Base-by-base conservation (phyloP, 306 rosid genomes). In the Quercus aquifolioides region DNA sequence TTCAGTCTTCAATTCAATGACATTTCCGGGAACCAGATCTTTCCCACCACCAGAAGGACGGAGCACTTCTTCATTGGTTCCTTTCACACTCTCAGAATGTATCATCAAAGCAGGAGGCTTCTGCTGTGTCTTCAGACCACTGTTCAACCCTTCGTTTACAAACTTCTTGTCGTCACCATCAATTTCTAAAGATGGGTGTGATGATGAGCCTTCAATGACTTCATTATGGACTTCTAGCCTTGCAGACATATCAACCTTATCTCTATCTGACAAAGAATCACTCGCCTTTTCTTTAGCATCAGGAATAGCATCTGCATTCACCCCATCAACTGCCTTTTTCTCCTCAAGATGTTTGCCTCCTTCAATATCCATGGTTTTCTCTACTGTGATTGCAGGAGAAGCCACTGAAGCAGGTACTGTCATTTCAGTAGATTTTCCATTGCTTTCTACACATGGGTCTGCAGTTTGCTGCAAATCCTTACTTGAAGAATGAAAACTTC, bases 321-420 rank as follows among this genome's bases (percentile, higher is more conserved):
- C 84, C 74, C 64, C 88, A 21, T 69, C 78, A 54, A 41, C 81
- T 73, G 69, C 57, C 76, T 71, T 69, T 76, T 77, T 82, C 26
- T 80, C 90, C 41, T 59, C 60, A 55, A 26, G 79, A 26, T 81
- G 80, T 74, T 83, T 80, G 57, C 57, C 38, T 43, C 81, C 63
- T 25, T 88, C 85, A 51, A 58, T 67, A 5, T 78, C 88, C 78
- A 63, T 79, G 75, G 70, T 80, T 79, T 88, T 86, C 76, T 85
- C 90, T 19, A 49, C 55, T 1, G 71, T 19, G 26, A 52, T 43
- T 51, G 77, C 69, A 62, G 87, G 80, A 69, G 79, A 41, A 76
- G 79, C 60, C 20, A 59, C 55, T 14, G 80, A 31, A 74, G 82
- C 73, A 79, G 81, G 38, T 79, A 67, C 54, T 14, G 76, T 43